These are phyloP conservation scores for Elsinoe arachidis DNA, from an alignment of 2,329 filamentous ascomycete genomes.

Conservation along the genomic window DNA sequence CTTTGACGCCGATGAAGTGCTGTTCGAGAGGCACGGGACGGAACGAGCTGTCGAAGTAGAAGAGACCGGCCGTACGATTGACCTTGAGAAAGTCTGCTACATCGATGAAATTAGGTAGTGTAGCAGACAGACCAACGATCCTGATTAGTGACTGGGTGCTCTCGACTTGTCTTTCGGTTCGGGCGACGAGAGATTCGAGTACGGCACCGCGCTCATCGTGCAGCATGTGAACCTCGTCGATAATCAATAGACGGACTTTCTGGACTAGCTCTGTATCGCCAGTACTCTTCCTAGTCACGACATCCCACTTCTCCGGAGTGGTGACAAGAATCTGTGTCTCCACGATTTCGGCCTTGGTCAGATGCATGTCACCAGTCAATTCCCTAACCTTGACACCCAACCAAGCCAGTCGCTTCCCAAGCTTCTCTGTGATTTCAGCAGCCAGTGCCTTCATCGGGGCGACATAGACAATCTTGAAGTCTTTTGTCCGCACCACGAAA, in stretches of 20 bases:
- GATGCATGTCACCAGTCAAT: slow-evolving; percentile 96
- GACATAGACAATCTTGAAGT: slow-evolving; percentile 98
- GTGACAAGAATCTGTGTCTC: slow-evolving; percentile 97
- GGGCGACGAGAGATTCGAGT: slow-evolving; percentile 86
- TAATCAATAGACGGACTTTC: slow-evolving; percentile 90
- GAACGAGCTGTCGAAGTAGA: slow-evolving; percentile 96
- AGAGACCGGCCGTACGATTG: slow-evolving; percentile 83
- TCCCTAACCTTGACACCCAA: slow-evolving; percentile 86
- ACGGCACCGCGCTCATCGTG: slow-evolving; percentile 96
- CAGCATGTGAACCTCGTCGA: slow-evolving; percentile 98
- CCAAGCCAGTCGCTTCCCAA: slow-evolving; percentile 87
- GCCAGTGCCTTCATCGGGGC: slow-evolving; percentile 98
- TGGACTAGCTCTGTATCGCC: slow-evolving; percentile 96
- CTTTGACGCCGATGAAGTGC: slow-evolving; percentile 93
- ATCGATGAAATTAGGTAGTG: slow-evolving; percentile 90
- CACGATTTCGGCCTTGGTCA: slow-evolving; percentile 92
- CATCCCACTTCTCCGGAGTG: slow-evolving; percentile 98
- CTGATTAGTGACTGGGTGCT: slow-evolving; percentile 96
- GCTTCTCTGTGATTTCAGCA: slow-evolving; percentile 89
- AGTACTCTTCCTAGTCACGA: slow-evolving; percentile 92
- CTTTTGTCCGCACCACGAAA: slow-evolving; percentile 72
- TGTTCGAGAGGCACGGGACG: slow-evolving; percentile 92
- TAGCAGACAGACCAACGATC: slow-evolving; percentile 90
- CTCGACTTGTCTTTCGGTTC: slow-evolving; percentile 93
- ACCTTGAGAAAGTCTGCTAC: slow-evolving; percentile 96